Evolutionary conservation across 148 eudicot species (phyloP).

Genomic region (Rhododendron mucronatum): DNA sequence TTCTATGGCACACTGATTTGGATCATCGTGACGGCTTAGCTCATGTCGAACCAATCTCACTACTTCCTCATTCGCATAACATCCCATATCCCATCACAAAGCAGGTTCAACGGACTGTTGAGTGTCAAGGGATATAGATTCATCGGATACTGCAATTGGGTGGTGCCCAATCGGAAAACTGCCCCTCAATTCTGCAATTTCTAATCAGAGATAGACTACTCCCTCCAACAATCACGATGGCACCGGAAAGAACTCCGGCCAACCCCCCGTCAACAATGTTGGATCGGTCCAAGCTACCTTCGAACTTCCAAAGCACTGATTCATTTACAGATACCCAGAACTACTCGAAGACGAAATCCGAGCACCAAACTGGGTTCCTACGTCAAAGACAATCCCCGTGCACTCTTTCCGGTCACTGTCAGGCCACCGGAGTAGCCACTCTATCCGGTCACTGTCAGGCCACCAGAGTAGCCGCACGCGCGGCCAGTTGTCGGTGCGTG

Average conservation of each 20-base stretch:
- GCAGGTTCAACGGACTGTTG: not conserved
- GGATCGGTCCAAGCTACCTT: no score
- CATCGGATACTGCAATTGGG: no score
- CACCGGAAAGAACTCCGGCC: no score
- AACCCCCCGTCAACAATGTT: no score
- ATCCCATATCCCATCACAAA: constrained; percentile 61
- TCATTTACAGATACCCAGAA: not conserved
- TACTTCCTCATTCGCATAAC: constrained; percentile 48
- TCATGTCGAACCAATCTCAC: constrained; percentile 36
- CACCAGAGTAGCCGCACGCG: not conserved
- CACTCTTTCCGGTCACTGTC: no score
- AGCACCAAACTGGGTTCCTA: not conserved
- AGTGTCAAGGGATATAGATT: no score
- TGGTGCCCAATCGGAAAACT: no score
- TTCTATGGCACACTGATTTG: constrained; percentile 36
- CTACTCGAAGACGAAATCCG: not conserved
- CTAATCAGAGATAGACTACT: no score
- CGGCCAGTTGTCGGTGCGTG: not conserved
- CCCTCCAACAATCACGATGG: no score
- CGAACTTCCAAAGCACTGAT: not conserved
- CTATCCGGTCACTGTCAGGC: not conserved
- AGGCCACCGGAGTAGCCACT: no score
- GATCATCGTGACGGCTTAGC: constrained; percentile 36
- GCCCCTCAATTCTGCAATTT: no score
- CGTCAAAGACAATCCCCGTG: not conserved